Evolutionary conservation across 139 green algal species (phyloP).

Genomic region (Yamagishiella unicocca): DNA sequence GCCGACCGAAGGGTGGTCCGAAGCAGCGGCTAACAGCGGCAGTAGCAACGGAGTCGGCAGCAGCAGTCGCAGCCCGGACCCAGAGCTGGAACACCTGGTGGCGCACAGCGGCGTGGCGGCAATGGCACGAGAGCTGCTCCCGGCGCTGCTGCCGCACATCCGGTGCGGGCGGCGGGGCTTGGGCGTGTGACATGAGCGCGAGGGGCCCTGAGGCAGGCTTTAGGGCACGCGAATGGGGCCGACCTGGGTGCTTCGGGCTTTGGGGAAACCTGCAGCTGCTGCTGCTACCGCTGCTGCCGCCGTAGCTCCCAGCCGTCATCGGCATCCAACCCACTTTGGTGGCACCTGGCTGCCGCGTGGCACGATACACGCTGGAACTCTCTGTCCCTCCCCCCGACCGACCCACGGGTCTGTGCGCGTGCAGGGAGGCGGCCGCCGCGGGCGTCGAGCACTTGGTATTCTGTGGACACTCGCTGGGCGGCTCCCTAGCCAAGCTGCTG

Average conservation of each 20-base stretch:
- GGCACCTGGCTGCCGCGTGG: too few species aligned
- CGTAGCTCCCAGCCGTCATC: too few species aligned
- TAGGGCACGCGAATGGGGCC: too few species aligned
- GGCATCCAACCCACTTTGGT: too few species aligned
- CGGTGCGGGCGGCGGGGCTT: not conserved
- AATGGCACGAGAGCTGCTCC: constrained; percentile 47
- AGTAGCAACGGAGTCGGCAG: not conserved
- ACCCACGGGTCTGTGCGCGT: not conserved
- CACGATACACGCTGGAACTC: too few species aligned
- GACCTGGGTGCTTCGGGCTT: too few species aligned
- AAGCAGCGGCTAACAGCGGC: not conserved
- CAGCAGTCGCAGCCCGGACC: constrained; percentile 3
- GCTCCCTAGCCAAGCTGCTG: constrained; percentile 68
- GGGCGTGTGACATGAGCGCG: too few species aligned
- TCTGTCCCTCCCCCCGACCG: too few species aligned
- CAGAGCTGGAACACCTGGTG: constrained; percentile 45
- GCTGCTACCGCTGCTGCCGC: too few species aligned
- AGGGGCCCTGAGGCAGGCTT: too few species aligned
- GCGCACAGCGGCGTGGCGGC: constrained; percentile 66
- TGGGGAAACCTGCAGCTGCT: too few species aligned
- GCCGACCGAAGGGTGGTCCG: not conserved
- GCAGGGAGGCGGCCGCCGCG: constrained; percentile 40
- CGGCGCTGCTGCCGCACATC: constrained; percentile 50
- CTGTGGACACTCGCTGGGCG: constrained; percentile 74
- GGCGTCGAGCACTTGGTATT: constrained; percentile 44